These are phyloP conservation scores for Hypocreales sp. DNA, from an alignment of 2,329 filamentous ascomycete genomes.

Conservation along the genomic window DNA sequence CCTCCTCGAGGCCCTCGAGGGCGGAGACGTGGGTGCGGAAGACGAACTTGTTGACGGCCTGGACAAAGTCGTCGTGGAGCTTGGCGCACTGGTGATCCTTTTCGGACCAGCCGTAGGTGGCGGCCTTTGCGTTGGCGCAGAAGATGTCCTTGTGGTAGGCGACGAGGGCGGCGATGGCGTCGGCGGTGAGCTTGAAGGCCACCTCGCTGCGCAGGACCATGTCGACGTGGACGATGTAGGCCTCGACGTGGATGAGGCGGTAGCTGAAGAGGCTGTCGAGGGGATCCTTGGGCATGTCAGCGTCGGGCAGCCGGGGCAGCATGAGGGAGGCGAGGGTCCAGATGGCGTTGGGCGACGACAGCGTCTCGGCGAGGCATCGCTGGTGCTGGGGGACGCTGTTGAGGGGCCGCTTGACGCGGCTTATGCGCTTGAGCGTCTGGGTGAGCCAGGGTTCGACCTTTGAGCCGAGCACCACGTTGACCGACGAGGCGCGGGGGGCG, in stretches of 20 bases:
- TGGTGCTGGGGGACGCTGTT: constrained; percentile 96
- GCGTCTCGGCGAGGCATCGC: constrained; percentile 83
- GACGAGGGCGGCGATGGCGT: constrained; percentile 84
- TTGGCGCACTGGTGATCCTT: constrained; percentile 96
- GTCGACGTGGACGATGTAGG: constrained; percentile 97
- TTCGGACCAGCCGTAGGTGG: constrained; percentile 87
- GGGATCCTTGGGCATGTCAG: constrained; percentile 70
- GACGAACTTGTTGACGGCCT: constrained; percentile 94
- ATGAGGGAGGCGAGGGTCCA: constrained; percentile 91
- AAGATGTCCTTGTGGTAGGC: constrained; percentile 95
- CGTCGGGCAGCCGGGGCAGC: constrained; percentile 76
- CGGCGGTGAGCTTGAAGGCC: constrained; percentile 89
- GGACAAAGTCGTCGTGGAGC: constrained; percentile 89
- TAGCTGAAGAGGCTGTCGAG: constrained; percentile 86
- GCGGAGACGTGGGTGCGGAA: constrained; percentile 79
- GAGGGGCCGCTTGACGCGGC: constrained; percentile 87
- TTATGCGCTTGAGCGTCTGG: constrained; percentile 90
- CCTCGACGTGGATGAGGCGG: constrained; percentile 83
- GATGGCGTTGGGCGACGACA: constrained; percentile 80
- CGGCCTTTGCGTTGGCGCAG: constrained; percentile 77
- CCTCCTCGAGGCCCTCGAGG: constrained; percentile 90
- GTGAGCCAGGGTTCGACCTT: constrained; percentile 96
- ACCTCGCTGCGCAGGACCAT: constrained; percentile 97
- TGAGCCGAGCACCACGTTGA: constrained; percentile 84
- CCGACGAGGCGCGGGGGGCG: constrained; percentile 74